Base-by-base conservation (phyloP, 192 early-diverging fungal species). In the Chytriomyces sp. region DNA sequence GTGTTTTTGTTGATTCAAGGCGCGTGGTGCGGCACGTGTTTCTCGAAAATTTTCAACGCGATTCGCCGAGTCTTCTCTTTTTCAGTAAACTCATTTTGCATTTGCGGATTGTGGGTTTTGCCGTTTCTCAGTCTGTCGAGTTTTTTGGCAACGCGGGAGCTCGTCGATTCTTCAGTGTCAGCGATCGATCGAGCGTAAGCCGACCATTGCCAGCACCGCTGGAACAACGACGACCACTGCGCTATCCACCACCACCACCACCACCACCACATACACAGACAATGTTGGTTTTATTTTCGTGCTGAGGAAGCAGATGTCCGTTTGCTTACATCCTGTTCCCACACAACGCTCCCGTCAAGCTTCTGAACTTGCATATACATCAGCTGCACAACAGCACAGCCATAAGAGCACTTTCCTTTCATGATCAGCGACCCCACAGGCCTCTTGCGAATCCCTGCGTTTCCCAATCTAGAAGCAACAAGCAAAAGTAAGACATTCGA, bases 351-450 rank as follows among this genome's bases (percentile, higher is more conserved):
- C 6, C 79, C 78, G 72, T 84, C 83, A 20, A 75, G 44, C 50
- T 79, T 84, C n/a, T 63, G 20, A n/a, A 88, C 65, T 50, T 53
- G 67, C 48, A 86, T 78, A 64, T 78, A 77, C 53, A 69, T 59
- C 66, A 88, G 65, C 50, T 79, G 67, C 26, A 86, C 87, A n/a
- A 64, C 68, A 2, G 87, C 87, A 69, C 87, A 88, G 11, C 87
- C 87, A 67, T 79, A 70, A 20, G 72, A 78, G 70, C 87, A 88
- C 45, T 74, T 53, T 5, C 87, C 87, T 61, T 71, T 64, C 75
- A 88, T 45, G n/a, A 45, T 47, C 49, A 80, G 53, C 50, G 62
- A 66, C 5, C 83, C 87, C n/a, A 87, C 85, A 6, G 85, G 85
- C 61, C 35, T 79, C 66, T 88, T 87, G n/a, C 78, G 67, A 45